These are phyloP conservation scores for Coniella lustricola DNA, from an alignment of 2,329 filamentous ascomycete genomes.

Conservation along the genomic window DNA sequence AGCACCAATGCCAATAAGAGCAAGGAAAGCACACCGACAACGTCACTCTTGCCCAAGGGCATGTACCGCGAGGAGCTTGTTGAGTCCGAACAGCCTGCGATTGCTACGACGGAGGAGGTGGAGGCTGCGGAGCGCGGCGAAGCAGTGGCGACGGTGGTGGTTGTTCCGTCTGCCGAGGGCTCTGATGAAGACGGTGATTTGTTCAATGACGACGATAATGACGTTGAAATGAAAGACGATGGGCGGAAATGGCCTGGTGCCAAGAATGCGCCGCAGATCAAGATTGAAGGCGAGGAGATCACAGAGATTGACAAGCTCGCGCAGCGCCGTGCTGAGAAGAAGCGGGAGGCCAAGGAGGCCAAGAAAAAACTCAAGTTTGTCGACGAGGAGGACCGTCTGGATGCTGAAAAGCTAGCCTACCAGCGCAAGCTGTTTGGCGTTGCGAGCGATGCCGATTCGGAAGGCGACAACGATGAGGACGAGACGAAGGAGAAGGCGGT, in stretches of 20 bases:
- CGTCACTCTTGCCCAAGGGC: constrained; percentile 46
- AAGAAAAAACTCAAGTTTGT: constrained; percentile 19
- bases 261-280: constrained; percentile 25
- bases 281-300: constrained; percentile 38
- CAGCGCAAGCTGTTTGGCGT: constrained; percentile 25
- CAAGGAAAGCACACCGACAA: constrained; percentile 10
- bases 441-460: constrained; percentile 12
- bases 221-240: constrained; percentile 26
- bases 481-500: not conserved
- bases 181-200: constrained; percentile 25
- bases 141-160: constrained; percentile 26
- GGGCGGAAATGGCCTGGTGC: constrained; percentile 38
- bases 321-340: constrained; percentile 8
- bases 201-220: constrained; percentile 8
- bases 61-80: constrained; percentile 49
- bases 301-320: constrained; percentile 35
- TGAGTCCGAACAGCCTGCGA: constrained; percentile 40
- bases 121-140: constrained; percentile 45
- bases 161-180: constrained; percentile 27
- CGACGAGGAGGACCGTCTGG: constrained; percentile 25
- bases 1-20: not conserved
- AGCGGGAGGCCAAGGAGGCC: constrained; percentile 17
- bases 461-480: constrained; percentile 4
- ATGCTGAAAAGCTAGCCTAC: constrained; percentile 26
- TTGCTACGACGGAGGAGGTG: constrained; percentile 51